A percentile compares a stretch with the other conserved stretches of the same genome.
Evolutionary conservation across 768 basidiomycete species (phyloP).

Genomic region (Baorangia bicolor): DNA sequence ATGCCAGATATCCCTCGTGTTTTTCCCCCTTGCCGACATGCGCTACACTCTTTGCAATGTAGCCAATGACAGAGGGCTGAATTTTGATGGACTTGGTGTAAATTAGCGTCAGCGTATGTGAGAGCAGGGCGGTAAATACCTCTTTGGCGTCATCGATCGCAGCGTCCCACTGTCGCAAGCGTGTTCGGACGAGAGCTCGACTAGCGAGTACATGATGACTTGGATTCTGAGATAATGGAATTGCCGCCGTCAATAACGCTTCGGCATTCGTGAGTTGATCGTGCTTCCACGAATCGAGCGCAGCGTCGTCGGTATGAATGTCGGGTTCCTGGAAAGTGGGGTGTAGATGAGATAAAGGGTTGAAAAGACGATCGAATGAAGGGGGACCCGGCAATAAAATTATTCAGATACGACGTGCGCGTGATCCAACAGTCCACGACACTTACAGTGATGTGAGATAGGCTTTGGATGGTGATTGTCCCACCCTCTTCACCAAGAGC

Average conservation of each 20-base stretch:
- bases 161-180: neutral
- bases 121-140: too few species aligned
- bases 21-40: too few species aligned
- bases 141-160: too few species aligned
- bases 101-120: too few species aligned
- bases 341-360: neutral
- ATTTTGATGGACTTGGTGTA: too few species aligned
- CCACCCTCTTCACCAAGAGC: neutral
- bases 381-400: neutral
- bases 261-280: neutral
- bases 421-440: neutral
- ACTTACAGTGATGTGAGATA: neutral
- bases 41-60: too few species aligned
- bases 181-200: constrained; percentile 6
- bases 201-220: constrained; percentile 1
- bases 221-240: neutral
- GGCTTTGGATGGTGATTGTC: neutral
- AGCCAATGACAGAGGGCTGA: too few species aligned
- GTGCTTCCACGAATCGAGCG: neutral
- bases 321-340: neutral
- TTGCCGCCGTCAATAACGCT: neutral
- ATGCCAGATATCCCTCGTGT: too few species aligned
- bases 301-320: neutral
- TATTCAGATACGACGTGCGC: neutral
- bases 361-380: neutral